phyloP scores from a whole-genome alignment of 179 eudicot genomes.

The Pouteria campechiana region DNA sequence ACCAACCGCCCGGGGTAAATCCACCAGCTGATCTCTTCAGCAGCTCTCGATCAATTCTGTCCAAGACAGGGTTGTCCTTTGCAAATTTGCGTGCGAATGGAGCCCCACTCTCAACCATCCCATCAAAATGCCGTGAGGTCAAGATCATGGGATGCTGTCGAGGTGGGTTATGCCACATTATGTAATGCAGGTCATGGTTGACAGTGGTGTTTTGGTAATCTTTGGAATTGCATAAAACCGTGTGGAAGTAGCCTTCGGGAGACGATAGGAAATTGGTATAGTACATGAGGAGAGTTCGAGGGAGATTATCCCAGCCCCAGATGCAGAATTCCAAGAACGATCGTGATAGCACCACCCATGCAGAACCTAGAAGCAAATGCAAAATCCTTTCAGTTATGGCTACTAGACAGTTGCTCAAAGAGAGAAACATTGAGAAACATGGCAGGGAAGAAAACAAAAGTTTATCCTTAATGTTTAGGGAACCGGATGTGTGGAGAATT shows the following conservation, averaged over 20 bases:
- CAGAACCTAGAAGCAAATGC: constrained; percentile 39
- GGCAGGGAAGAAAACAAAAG: neutral
- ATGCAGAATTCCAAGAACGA: constrained; percentile 78
- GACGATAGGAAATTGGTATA: constrained; percentile 80
- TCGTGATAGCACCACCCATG: constrained; percentile 71
- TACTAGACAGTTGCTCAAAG: neutral
- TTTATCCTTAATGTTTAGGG: too few species aligned
- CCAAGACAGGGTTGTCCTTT: constrained; percentile 52
- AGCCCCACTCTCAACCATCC: constrained; percentile 71
- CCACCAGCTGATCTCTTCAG: constrained; percentile 36
- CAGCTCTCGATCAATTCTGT: constrained; percentile 59
- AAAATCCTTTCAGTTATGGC: too few species aligned
- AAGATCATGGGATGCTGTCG: constrained; percentile 52
- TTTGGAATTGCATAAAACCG: constrained; percentile 76
- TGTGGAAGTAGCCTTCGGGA: constrained; percentile 84
- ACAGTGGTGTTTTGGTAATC: constrained; percentile 92
- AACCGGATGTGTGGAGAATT: too few species aligned
- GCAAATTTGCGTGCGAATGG: constrained; percentile 69
- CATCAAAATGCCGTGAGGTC: constrained; percentile 42
- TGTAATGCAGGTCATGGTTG: constrained; percentile 61
- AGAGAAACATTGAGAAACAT: neutral
- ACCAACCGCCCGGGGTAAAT: constrained; percentile 65
- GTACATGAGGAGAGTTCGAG: constrained; percentile 89
- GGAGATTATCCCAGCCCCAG: constrained; percentile 98
- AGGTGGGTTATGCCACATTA: constrained; percentile 61